phyloP scores from a whole-genome alignment of 2,329 filamentous ascomycete species.

The Colletotrichum sp. region DNA sequence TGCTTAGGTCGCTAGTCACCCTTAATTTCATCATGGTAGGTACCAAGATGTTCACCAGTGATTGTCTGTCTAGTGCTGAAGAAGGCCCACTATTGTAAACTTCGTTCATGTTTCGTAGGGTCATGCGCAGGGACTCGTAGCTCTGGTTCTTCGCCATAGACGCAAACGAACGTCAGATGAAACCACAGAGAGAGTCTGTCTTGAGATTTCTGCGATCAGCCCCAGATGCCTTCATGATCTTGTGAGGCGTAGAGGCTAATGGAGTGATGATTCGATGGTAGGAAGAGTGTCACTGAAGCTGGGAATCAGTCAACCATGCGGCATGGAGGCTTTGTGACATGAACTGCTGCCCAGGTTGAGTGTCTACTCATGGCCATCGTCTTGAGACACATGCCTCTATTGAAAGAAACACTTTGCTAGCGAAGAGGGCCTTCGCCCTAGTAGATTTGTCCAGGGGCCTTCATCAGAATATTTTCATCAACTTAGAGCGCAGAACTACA shows the following conservation, averaged over 20 bases:
- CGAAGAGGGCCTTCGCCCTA: background rate
- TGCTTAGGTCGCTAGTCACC: background rate
- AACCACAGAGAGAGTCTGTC: background rate
- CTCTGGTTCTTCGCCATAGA: background rate
- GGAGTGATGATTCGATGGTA: background rate
- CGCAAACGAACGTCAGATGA: background rate
- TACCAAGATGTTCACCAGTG: background rate
- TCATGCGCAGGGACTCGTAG: background rate
- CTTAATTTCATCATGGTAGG: background rate
- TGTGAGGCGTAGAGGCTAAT: accelerated
- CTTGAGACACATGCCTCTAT: background rate
- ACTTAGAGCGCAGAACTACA: background rate
- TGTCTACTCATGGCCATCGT: background rate
- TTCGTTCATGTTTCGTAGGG: background rate
- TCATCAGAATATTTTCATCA: background rate
- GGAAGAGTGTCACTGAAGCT: background rate
- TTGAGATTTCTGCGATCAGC: background rate
- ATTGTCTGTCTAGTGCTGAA: background rate
- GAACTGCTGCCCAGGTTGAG: background rate
- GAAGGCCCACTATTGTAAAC: background rate
- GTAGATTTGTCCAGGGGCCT: background rate
- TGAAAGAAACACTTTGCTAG: background rate
- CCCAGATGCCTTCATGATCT: background rate
- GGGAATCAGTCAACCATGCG: background rate
- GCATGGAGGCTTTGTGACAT: background rate